Conservation (phyloP, 2,329 filamentous ascomycete species). For the Aureobasidium vineae region DNA sequence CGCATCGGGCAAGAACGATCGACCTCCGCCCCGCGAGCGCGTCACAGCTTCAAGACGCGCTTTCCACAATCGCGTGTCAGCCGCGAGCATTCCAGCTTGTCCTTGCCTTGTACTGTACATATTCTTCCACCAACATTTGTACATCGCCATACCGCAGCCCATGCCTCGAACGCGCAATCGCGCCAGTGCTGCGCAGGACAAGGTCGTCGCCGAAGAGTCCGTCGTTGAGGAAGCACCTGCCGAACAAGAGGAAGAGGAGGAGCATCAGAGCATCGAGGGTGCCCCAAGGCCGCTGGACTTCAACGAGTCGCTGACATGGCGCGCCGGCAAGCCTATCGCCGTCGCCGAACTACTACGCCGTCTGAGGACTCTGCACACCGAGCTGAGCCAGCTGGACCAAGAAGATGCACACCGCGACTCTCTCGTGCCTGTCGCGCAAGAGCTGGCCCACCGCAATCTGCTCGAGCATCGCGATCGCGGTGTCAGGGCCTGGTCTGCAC, state of each 20-base stretch:
- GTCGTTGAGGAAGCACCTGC: conserved; percentile 18
- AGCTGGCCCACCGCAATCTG: conserved; percentile 77
- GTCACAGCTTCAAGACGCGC: conserved; percentile 9
- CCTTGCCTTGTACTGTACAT: conserved; percentile 4
- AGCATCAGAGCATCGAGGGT: conserved; percentile 31
- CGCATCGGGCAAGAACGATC: conserved; percentile 3
- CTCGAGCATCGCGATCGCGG: conserved; percentile 90
- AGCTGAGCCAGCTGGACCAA: conserved; percentile 83
- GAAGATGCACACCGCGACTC: conserved; percentile 80
- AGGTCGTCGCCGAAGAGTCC: conserved; percentile 14
- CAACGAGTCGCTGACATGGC: conserved; percentile 84
- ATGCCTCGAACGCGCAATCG: conserved; percentile 28
- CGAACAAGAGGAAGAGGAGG: conserved; percentile 28
- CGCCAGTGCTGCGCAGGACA: conserved; percentile 25
- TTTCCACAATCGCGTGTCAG: conserved; percentile 5
- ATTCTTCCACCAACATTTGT: conserved; percentile 8
- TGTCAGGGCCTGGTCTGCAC: conserved; percentile 82
- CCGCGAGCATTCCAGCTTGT: conserved; percentile 3
- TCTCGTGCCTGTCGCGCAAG: conserved; percentile 77
- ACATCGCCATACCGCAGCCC: conserved; percentile 13
- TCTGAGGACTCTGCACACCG: conserved; percentile 74
- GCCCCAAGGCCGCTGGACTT: conserved; percentile 60
- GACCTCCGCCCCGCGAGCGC: background rate
- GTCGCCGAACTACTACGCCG: conserved; percentile 78
- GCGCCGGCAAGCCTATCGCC: conserved; percentile 83